Conservation (phyloP, 495 filamentous ascomycete species). For the Thozetella sp. region DNA sequence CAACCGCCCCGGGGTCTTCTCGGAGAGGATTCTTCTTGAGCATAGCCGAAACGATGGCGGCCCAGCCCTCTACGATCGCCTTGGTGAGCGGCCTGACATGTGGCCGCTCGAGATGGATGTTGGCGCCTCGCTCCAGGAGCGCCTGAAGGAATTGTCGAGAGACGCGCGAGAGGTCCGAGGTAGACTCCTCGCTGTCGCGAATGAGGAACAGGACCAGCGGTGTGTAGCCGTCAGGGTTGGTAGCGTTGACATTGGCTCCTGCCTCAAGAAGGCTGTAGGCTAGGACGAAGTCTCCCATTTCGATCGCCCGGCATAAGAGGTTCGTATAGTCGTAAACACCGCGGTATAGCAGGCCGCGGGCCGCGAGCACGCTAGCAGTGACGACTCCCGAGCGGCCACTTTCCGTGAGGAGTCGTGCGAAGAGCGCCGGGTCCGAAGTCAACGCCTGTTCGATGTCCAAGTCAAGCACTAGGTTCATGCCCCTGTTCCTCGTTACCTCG, state of each 20-base stretch:
- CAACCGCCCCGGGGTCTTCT: conserved; percentile 9
- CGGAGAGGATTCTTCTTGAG: conserved; percentile 12
- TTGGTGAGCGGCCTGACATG: not conserved
- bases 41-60: conserved; percentile 10
- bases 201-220: conserved; percentile 10
- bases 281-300: conserved; percentile 2
- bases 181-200: not conserved
- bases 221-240: conserved; percentile 6
- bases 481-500: not conserved
- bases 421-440: conserved; percentile 7
- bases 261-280: conserved; percentile 14
- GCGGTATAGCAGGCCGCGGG: conserved; percentile 10
- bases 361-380: conserved; percentile 7
- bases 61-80: conserved; percentile 12
- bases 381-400: conserved; percentile 5
- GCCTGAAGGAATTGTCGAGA: conserved; percentile 11
- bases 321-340: conserved; percentile 5
- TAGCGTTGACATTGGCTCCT: conserved; percentile 14
- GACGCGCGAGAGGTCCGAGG: not conserved
- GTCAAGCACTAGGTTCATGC: conserved; percentile 15
- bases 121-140: conserved; percentile 15
- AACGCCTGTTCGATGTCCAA: conserved; percentile 11
- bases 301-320: conserved; percentile 11
- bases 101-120: conserved; percentile 7
- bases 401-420: conserved; percentile 9